phyloP scores from a whole-genome alignment of 2,329 filamentous ascomycete genomes.

The Cryphonectria japonica region DNA sequence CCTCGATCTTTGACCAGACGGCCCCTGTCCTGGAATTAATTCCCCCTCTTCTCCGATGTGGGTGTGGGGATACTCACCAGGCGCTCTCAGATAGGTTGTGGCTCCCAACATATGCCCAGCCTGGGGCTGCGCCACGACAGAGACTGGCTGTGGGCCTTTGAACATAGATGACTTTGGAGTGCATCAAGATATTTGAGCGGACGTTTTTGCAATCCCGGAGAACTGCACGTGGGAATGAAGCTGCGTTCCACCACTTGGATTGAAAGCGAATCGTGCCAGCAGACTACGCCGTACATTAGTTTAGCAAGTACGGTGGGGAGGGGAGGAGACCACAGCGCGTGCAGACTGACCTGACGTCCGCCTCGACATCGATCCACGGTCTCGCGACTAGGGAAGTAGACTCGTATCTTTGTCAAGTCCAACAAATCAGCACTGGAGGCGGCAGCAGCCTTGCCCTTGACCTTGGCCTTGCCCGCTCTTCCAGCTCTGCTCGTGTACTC shows the following conservation, averaged over 20 bases:
- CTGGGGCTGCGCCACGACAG: conserved; percentile 36
- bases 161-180: conserved; percentile 76
- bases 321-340: background rate
- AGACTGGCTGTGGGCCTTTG: conserved; percentile 33
- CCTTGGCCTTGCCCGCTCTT: conserved; percentile 38
- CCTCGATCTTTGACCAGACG: conserved; percentile 70
- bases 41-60: conserved; percentile 15
- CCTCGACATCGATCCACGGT: conserved; percentile 70
- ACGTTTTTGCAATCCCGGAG: conserved; percentile 77
- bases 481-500: conserved; percentile 48
- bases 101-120: conserved; percentile 87
- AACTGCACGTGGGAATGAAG: conserved; percentile 71
- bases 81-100: conserved; percentile 93
- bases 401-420: conserved; percentile 57
- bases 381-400: conserved; percentile 79
- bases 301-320: conserved; percentile 11
- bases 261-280: conserved; percentile 86
- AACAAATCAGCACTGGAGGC: conserved; percentile 33
- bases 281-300: conserved; percentile 44
- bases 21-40: conserved; percentile 47
- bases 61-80: conserved; percentile 61
- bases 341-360: conserved; percentile 57
- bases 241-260: conserved; percentile 69
- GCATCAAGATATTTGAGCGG: conserved; percentile 75
- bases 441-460: conserved; percentile 7